A percentile compares a stretch with the other conserved stretches of the same genome.
phyloP scores from a whole-genome alignment of 306 rosid genomes.

The Prunus mira region DNA sequence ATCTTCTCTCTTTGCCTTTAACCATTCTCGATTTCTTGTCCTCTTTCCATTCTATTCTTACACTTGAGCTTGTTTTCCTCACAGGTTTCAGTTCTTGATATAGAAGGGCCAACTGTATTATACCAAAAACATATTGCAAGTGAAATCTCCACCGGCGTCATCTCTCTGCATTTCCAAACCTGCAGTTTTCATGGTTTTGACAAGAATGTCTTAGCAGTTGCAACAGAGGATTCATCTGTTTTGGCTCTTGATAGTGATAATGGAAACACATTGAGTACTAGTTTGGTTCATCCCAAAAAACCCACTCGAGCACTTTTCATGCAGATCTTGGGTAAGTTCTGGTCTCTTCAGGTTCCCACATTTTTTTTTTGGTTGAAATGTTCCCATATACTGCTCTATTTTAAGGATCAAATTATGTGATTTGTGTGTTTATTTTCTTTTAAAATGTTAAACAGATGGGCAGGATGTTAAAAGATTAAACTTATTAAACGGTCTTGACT shows the following conservation, averaged over 20 bases:
- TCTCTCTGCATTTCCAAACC: constrained; percentile 66
- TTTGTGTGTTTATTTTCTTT: neutral
- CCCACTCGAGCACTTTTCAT: constrained; percentile 72
- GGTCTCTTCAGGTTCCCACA: constrained; percentile 7
- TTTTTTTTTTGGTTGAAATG: too few species aligned
- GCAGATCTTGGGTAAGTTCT: constrained; percentile 69
- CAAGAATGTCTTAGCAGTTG: constrained; percentile 60
- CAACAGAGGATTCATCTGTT: constrained; percentile 79
- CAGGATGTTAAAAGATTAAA: constrained; percentile 34
- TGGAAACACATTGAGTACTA: constrained; percentile 50
- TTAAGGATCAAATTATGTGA: neutral
- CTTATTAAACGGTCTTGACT: constrained; percentile 31
- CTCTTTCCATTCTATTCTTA: neutral
- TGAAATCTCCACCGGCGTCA: constrained; percentile 59
- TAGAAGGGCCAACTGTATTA: constrained; percentile 58
- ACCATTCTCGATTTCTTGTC: neutral
- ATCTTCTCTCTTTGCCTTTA: neutral
- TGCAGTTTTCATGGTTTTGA: constrained; percentile 70
- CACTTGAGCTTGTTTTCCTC: constrained; percentile 10
- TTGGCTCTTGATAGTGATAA: constrained; percentile 68
- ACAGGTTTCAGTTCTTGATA: constrained; percentile 72
- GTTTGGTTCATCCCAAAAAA: constrained; percentile 75
- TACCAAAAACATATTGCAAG: constrained; percentile 69
- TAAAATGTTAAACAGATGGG: constrained; percentile 42
- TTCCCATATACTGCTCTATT: neutral